These are phyloP conservation scores for Penicillium sp. DNA, from an alignment of 2,329 filamentous ascomycete species.

Conservation along the genomic window DNA sequence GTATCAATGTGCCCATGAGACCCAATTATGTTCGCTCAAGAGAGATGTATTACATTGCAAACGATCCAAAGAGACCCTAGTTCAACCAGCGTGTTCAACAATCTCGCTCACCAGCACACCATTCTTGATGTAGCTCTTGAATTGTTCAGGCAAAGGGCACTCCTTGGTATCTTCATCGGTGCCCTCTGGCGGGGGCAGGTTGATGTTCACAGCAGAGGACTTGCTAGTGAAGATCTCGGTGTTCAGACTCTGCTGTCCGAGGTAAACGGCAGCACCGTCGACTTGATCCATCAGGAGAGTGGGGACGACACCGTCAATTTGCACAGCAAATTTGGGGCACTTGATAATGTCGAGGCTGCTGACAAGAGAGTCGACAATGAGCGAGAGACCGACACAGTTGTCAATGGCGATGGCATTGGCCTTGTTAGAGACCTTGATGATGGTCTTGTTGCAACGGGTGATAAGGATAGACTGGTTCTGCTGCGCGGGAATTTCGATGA, in stretches of 20 bases:
- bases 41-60: not conserved
- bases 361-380: slow-evolving; percentile 86
- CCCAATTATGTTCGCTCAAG: not conserved
- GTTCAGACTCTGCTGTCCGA: slow-evolving; percentile 73
- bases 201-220: slow-evolving; percentile 82
- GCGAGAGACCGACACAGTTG: slow-evolving; percentile 79
- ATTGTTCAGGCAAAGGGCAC: slow-evolving; percentile 83
- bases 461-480: slow-evolving; percentile 90
- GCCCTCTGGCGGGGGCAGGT: slow-evolving; percentile 68
- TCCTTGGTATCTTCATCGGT: slow-evolving; percentile 82
- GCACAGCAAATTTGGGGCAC: slow-evolving; percentile 89
- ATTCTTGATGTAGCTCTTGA: slow-evolving; percentile 76
- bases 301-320: slow-evolving; percentile 81
- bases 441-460: slow-evolving; percentile 86
- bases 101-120: slow-evolving; percentile 87
- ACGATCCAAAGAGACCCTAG: not conserved
- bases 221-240: slow-evolving; percentile 91
- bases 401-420: slow-evolving; percentile 96
- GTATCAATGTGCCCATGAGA: not conserved
- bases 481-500: slow-evolving; percentile 78
- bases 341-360: slow-evolving; percentile 95
- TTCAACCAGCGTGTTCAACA: slow-evolving; percentile 84
- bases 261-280: slow-evolving; percentile 84
- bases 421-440: slow-evolving; percentile 86
- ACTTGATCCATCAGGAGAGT: slow-evolving; percentile 92